Percentiles rank a stretch among this genome's conserved stretches.
These are phyloP conservation scores for Talaromyces sp. DNA, from an alignment of 2,329 filamentous ascomycete genomes.

Conservation along the genomic window DNA sequence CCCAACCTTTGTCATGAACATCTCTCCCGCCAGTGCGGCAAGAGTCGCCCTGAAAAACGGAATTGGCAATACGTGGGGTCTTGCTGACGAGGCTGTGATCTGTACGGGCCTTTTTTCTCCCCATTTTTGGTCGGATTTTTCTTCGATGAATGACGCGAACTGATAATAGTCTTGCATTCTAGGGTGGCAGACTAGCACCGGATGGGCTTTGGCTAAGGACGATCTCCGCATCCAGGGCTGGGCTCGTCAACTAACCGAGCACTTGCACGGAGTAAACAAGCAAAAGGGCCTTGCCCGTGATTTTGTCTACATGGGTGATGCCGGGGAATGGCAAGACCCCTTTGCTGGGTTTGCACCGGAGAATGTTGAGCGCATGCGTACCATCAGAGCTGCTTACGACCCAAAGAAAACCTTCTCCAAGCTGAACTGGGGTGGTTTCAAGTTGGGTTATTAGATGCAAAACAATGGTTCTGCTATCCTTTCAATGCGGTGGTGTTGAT, in stretches of 20 bases:
- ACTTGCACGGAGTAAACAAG: constrained; percentile 26
- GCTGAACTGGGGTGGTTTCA: constrained; percentile 34
- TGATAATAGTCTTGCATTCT: neutral
- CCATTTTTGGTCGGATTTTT: too few relatives aligned
- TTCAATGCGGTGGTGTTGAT: too few relatives aligned
- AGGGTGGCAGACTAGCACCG: constrained; percentile 37
- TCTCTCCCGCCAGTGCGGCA: constrained; percentile 19
- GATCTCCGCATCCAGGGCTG: constrained; percentile 32
- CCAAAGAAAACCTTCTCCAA: constrained; percentile 23
- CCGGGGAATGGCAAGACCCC: constrained; percentile 32
- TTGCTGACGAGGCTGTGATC: constrained; percentile 25
- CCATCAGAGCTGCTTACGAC: constrained; percentile 27
- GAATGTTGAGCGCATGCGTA: constrained; percentile 29
- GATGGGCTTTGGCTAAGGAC: constrained; percentile 30
- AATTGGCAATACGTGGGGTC: constrained; percentile 35
- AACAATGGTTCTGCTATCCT: too few relatives aligned
- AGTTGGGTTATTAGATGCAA: constrained; percentile 6
- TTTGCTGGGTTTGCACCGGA: constrained; percentile 26
- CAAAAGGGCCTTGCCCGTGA: constrained; percentile 25
- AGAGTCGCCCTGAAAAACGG: constrained; percentile 29
- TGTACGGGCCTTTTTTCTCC: constrained; percentile 14
- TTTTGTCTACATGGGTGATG: constrained; percentile 35
- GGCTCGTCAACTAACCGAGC: constrained; percentile 22
- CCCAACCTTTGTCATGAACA: constrained; percentile 34
- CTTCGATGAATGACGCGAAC: neutral